Conservation (phyloP, 148 eudicot species). For the Rheum nobile region DNA sequence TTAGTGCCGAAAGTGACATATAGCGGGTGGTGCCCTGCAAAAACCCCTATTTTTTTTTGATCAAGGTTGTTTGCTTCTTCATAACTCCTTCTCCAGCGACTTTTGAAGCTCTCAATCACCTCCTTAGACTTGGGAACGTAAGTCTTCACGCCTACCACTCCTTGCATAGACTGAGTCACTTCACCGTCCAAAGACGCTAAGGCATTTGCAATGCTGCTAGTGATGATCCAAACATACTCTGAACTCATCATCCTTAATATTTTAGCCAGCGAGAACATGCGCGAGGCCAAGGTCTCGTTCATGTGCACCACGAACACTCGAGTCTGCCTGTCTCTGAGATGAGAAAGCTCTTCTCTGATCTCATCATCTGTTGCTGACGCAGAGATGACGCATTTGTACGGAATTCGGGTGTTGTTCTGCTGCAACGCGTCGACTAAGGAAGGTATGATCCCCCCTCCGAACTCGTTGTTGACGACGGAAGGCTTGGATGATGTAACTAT, state of each 20-base stretch:
- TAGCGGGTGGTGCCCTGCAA: no score
- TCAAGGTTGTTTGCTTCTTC: no score
- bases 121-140: constrained; percentile 12
- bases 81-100: no score
- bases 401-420: constrained; percentile 14
- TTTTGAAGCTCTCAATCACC: not conserved
- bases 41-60: no score
- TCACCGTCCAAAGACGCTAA: constrained; percentile 10
- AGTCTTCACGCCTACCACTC: constrained; percentile 31
- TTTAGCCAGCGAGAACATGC: constrained; percentile 17
- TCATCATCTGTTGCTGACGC: constrained; percentile 19
- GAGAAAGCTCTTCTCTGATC: constrained; percentile 15
- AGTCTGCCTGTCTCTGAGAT: constrained; percentile 19
- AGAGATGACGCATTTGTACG: constrained; percentile 23
- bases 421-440: constrained; percentile 21
- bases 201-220: constrained; percentile 21
- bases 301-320: constrained; percentile 32
- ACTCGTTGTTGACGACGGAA: constrained; percentile 21
- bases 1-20: no score
- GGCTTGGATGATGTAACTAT: constrained; percentile 17
- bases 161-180: constrained; percentile 29
- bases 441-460: constrained; percentile 25
- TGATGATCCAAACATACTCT: constrained; percentile 34
- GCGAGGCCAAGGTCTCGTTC: constrained; percentile 13
- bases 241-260: constrained; percentile 22